phyloP scores from a whole-genome alignment of 2,329 filamentous ascomycete genomes.

The Colletotrichum kahawae region DNA sequence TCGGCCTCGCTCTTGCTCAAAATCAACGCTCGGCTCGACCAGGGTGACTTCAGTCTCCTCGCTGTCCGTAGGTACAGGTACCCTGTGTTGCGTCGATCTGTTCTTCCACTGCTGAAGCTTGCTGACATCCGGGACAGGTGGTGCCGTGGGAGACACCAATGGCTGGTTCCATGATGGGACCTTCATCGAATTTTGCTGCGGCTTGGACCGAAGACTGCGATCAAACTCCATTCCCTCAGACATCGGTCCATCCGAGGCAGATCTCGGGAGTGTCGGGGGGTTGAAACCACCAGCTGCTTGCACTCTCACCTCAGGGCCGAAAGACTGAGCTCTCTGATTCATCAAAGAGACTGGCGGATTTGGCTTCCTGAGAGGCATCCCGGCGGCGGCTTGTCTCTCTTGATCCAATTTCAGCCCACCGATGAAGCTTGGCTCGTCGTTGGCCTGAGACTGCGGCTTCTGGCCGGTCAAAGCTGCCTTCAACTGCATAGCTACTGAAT shows the following conservation, averaged over 20 bases:
- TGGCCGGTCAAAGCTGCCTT: conserved; percentile 18
- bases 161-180: conserved; percentile 26
- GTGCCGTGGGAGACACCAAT: conserved; percentile 30
- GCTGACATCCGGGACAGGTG: conserved; percentile 33
- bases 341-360: background rate
- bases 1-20: conserved; percentile 10
- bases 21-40: conserved; percentile 2
- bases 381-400: conserved; percentile 36
- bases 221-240: background rate
- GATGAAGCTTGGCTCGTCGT: conserved; percentile 40
- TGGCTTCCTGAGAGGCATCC: background rate
- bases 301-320: conserved; percentile 11
- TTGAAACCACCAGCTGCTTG: background rate
- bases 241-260: background rate
- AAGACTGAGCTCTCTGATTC: conserved; percentile 12
- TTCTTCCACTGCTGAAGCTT: conserved; percentile 36
- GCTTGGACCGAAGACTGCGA: background rate
- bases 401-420: conserved; percentile 46
- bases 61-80: background rate
- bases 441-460: conserved; percentile 8
- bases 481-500: conserved; percentile 22
- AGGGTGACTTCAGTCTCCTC: background rate
- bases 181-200: background rate
- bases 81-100: background rate
- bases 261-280: background rate